A percentile compares a stretch with the other conserved stretches of the same genome.
phyloP scores from a whole-genome alignment of 1,284 basidiomycete genomes.

The Ustilago trichophora region DNA sequence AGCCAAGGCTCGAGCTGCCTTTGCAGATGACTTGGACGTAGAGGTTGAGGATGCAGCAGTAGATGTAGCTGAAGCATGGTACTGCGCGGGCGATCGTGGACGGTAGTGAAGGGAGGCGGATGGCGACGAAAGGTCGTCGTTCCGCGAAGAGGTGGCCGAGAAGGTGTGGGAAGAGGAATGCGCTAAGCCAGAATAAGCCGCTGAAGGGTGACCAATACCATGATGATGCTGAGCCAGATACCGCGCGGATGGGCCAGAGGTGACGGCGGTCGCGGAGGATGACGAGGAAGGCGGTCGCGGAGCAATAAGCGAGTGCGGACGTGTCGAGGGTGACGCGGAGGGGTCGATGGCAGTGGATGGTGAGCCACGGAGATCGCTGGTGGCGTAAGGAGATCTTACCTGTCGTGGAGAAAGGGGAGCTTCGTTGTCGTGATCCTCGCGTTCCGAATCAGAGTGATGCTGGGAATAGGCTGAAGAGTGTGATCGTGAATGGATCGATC shows the following conservation, averaged over 20 bases:
- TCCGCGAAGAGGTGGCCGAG: constrained; percentile 1
- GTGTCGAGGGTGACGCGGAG: constrained; percentile 10
- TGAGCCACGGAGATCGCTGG: constrained; percentile 34
- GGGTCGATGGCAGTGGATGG: constrained; percentile 12
- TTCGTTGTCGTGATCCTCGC: constrained; percentile 14
- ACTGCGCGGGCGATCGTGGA: constrained; percentile 12
- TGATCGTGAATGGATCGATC: constrained; percentile 23
- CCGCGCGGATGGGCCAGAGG: neutral
- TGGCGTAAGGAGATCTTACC: constrained; percentile 31
- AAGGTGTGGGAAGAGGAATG: constrained; percentile 19
- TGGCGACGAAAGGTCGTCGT: constrained; percentile 7
- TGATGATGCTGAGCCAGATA: constrained; percentile 24
- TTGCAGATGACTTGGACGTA: constrained; percentile 4
- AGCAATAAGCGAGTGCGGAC: constrained; percentile 10
- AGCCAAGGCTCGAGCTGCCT: constrained; percentile 4
- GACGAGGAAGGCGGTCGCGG: constrained; percentile 13
- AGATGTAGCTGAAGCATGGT: neutral
- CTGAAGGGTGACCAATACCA: constrained; percentile 3
- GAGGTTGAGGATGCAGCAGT: constrained; percentile 4
- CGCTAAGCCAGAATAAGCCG: constrained; percentile 11
- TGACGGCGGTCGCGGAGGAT: neutral
- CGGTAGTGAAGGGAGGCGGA: constrained; percentile 12
- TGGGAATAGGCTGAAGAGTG: constrained; percentile 22
- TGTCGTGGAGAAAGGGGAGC: constrained; percentile 26
- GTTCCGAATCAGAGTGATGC: constrained; percentile 22